Evolutionary conservation across 2,329 filamentous ascomycete genomes (phyloP).

Genomic region (Capronia coronata): DNA sequence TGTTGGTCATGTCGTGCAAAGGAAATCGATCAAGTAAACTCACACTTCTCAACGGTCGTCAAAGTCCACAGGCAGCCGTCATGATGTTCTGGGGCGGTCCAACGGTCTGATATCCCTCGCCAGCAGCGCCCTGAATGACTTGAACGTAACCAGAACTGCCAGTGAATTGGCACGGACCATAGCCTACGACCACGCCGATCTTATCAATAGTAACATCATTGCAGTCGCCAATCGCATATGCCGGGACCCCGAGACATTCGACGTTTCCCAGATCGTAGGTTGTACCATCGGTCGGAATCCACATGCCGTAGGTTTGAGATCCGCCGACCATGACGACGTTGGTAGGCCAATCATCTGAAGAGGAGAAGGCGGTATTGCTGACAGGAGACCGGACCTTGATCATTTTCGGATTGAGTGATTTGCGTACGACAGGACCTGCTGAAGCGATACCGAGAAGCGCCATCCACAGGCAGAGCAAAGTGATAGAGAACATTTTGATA

Average conservation of each 20-base stretch:
- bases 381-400: constrained; percentile 18
- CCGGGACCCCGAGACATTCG: constrained; percentile 26
- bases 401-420: constrained; percentile 17
- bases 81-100: constrained; percentile 28
- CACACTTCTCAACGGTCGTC: background rate
- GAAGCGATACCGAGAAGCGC: constrained; percentile 8
- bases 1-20: background rate
- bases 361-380: constrained; percentile 6
- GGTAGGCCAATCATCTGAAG: constrained; percentile 22
- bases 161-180: constrained; percentile 33
- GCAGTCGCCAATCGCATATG: constrained; percentile 25
- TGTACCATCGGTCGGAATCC: constrained; percentile 23
- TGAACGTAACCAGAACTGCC: constrained; percentile 27
- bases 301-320: constrained; percentile 25
- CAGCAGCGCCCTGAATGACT: constrained; percentile 17
- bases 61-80: constrained; percentile 17
- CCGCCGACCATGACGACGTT: constrained; percentile 27
- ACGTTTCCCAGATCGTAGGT: constrained; percentile 21
- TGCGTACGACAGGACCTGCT: constrained; percentile 14
- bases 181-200: constrained; percentile 30
- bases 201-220: constrained; percentile 25
- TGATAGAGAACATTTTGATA: constrained; percentile 14
- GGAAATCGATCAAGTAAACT: background rate
- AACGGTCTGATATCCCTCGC: constrained; percentile 24
- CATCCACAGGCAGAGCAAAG: constrained; percentile 9